Percentiles rank a stretch among this genome's conserved stretches.
Conservation (phyloP, 2,329 filamentous ascomycete genomes). For the Aspergillus hortae region DNA sequence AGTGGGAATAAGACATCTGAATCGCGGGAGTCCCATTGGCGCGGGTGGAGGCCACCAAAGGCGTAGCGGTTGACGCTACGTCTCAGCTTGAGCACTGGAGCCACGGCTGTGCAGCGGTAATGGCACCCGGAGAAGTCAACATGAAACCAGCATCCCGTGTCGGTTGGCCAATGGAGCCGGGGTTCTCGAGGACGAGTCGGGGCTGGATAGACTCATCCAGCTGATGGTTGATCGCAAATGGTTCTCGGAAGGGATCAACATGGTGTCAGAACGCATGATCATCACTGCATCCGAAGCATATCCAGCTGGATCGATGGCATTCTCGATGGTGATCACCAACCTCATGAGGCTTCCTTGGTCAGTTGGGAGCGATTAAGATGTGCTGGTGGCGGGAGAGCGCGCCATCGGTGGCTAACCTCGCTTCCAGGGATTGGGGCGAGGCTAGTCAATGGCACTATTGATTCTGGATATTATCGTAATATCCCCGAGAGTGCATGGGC, state of each 20-base stretch:
- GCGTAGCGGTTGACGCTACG: slow-evolving; percentile 13
- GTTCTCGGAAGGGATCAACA: background rate
- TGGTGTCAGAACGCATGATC: background rate
- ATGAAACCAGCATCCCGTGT: slow-evolving; percentile 19
- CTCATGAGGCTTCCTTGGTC: too few relatives aligned
- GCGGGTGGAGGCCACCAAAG: slow-evolving; percentile 12
- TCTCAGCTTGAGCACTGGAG: slow-evolving; percentile 19
- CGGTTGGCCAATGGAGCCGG: slow-evolving; percentile 4
- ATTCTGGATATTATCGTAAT: background rate
- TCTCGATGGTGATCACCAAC: too few relatives aligned
- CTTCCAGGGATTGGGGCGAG: background rate
- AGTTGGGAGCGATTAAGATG: too few relatives aligned
- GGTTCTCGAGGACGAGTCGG: background rate
- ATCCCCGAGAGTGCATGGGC: background rate
- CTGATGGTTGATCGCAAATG: background rate
- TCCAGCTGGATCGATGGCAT: too few relatives aligned
- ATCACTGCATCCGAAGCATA: too few relatives aligned
- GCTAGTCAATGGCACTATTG: background rate
- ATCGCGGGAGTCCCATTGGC: slow-evolving; percentile 8
- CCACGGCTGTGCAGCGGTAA: slow-evolving; percentile 4
- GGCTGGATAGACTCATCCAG: background rate
- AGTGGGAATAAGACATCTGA: background rate
- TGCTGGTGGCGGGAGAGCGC: background rate
- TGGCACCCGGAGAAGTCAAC: slow-evolving; percentile 13
- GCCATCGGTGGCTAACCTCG: background rate